Conservation (phyloP, 1,284 basidiomycete genomes). For the Inonotus hispidus region DNA sequence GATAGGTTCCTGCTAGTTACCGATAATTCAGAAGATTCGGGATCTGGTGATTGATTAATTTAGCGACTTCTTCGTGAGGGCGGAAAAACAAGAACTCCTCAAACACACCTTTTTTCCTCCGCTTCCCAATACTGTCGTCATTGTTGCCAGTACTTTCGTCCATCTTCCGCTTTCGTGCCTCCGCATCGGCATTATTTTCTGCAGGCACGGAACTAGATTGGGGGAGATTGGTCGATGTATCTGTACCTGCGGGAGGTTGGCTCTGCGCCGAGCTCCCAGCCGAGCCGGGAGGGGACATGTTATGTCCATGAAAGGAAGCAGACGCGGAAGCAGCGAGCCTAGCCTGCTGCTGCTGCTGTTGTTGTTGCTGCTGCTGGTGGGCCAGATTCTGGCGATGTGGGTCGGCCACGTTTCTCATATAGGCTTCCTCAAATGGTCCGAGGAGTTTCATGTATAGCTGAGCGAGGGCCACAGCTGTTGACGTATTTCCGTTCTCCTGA, state of each 20-base stretch:
- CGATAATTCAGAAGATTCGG: conserved; percentile 11
- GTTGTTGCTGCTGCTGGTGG: background rate
- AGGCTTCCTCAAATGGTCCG: conserved; percentile 62
- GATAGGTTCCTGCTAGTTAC: conserved; percentile 11
- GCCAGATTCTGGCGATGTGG: conserved; percentile 48
- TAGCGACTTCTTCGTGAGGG: background rate
- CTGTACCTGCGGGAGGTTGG: conserved; percentile 22
- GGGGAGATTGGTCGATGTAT: conserved; percentile 30
- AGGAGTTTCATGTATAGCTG: conserved; percentile 58
- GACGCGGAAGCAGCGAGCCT: conserved; percentile 1
- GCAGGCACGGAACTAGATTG: conserved; percentile 29
- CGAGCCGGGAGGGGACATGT: conserved; percentile 13
- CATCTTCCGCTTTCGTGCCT: conserved; percentile 63
- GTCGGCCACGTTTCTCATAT: conserved; percentile 53
- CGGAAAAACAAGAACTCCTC: conserved; percentile 7
- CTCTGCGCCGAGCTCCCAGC: conserved; percentile 2
- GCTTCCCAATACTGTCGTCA: conserved; percentile 62
- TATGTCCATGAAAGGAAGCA: conserved; percentile 20
- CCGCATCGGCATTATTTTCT: conserved; percentile 41
- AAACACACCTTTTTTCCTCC: conserved; percentile 59
- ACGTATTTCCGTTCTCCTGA: conserved; percentile 39
- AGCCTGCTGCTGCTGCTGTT: background rate
- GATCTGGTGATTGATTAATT: conserved; percentile 9
- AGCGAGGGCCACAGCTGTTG: conserved; percentile 44
- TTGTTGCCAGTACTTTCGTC: conserved; percentile 30